Base-by-base conservation (phyloP, 139 green algal species). In the Chlamydomonas asymmetrica region DNA sequence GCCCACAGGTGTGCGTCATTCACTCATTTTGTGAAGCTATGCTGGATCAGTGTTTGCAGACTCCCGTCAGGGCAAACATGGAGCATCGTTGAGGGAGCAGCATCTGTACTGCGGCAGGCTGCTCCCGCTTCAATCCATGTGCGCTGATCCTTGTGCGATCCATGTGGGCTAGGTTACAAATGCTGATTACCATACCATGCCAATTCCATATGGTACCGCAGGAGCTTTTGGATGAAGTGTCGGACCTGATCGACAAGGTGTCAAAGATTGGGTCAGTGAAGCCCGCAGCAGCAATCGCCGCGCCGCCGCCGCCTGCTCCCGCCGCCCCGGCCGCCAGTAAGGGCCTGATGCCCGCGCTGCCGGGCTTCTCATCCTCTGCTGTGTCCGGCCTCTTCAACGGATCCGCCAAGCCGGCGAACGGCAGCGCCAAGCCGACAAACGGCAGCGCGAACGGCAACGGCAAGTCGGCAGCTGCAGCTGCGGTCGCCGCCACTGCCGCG, bases 11-110 rank as follows among this genome's bases (percentile, higher is more conserved):
- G 27, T 63, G 3, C 27, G 5, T 29, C 5, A 5, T 20, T 63
- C 37, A 39, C 5, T 29, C 3, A 4, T 29, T 63, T 3, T 5
- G 6, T 6, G 8, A 7, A 63, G 18, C 29, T 7, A 2, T 18
- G 10, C 4, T 38, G 3, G 4, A 9, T 3, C 25, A 25, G 7
- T 4, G 8, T 63, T 4, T 7, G 4, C n/a, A 10, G 6, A 31
- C 29, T 10, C 1, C 6, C 25, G 10, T 4, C 13, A n/a, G 10
- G 8, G 2, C 29, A 1, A 29, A 4, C 4, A 29, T 40, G 67
- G 71, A 59, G 61, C 22, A 52, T 77, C 59, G 59, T 77, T 23
- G 71, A 77, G 6, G 71, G 69, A 32, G 40, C n/a, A n/a, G n/a
- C n/a, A n/a, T n/a, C n/a, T n/a, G n/a, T n/a, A n/a, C n/a, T n/a